These are phyloP conservation scores for Xylaria nigripes DNA, from an alignment of 495 filamentous ascomycete genomes.

Conservation along the genomic window DNA sequence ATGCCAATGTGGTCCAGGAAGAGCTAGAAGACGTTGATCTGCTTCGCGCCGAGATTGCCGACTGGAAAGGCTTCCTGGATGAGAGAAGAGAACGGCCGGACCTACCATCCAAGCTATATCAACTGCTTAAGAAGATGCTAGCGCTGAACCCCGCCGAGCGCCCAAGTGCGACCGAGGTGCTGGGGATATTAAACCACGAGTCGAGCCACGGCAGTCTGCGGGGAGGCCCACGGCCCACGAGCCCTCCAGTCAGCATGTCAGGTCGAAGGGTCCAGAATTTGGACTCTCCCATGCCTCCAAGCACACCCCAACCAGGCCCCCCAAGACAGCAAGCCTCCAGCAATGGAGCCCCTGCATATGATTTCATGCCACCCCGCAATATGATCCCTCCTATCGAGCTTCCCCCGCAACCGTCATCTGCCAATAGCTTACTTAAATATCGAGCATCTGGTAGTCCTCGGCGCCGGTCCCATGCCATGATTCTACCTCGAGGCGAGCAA, in stretches of 20 bases:
- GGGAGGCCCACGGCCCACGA: slow-evolving; percentile 25
- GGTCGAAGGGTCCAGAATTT: slow-evolving; percentile 48
- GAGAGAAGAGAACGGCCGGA: slow-evolving; percentile 65
- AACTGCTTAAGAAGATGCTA: slow-evolving; percentile 70
- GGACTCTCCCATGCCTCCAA: slow-evolving; percentile 43
- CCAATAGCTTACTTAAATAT: slow-evolving; percentile 27
- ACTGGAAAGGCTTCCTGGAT: slow-evolving; percentile 81
- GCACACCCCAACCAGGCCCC: slow-evolving; percentile 38
- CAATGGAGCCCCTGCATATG: slow-evolving; percentile 13
- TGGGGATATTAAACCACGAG: slow-evolving; percentile 72
- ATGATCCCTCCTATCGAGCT: slow-evolving; percentile 23
- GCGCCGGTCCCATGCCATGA: slow-evolving; percentile 26
- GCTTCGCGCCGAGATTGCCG: slow-evolving; percentile 76
- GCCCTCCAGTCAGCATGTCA: slow-evolving; percentile 24
- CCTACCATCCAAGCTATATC: slow-evolving; percentile 79
- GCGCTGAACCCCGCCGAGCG: slow-evolving; percentile 67
- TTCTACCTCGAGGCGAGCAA: slow-evolving; percentile 30
- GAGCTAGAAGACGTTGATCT: slow-evolving; percentile 89
- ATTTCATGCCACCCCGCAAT: slow-evolving; percentile 26
- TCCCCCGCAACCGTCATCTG: slow-evolving; percentile 20
- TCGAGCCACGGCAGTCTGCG: slow-evolving; percentile 31
- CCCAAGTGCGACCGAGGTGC: slow-evolving; percentile 79
- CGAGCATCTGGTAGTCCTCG: slow-evolving; percentile 22
- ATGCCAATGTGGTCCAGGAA: slow-evolving; percentile 77
- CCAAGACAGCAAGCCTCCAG: slow-evolving; percentile 20